A percentile compares a stretch with the other conserved stretches of the same genome.
These are phyloP conservation scores for Chaetomium tenue DNA, from an alignment of 495 filamentous ascomycete genomes.

Conservation along the genomic window DNA sequence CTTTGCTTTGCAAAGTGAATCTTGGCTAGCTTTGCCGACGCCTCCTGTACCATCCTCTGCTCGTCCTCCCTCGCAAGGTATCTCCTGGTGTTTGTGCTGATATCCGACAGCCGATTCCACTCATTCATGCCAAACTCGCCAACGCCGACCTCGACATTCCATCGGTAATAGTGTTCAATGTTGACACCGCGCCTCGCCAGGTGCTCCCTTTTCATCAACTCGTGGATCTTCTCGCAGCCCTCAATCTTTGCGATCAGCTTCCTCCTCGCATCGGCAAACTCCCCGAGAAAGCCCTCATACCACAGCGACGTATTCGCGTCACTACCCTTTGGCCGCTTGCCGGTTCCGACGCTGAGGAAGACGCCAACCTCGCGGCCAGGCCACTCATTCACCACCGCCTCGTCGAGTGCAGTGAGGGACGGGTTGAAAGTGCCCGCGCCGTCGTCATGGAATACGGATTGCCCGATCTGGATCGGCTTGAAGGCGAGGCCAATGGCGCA, in stretches of 20 bases:
- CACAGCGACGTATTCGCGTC: slow-evolving; percentile 68
- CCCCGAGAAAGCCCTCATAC: slow-evolving; percentile 92
- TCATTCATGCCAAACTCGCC: slow-evolving; percentile 99
- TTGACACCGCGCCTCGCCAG: slow-evolving; percentile 75
- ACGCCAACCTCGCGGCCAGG: slow-evolving; percentile 86
- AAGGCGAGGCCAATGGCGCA: slow-evolving; percentile 88
- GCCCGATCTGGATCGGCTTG: slow-evolving; percentile 91
- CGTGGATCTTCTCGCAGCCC: slow-evolving; percentile 88
- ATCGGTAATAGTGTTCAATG: slow-evolving; percentile 90
- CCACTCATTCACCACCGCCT: slow-evolving; percentile 90
- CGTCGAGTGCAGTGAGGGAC: slow-evolving; percentile 77
- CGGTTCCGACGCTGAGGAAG: slow-evolving; percentile 88
- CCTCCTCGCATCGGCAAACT: slow-evolving; percentile 84
- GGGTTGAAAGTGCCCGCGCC: slow-evolving; percentile 91
- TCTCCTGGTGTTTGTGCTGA: slow-evolving; percentile 82
- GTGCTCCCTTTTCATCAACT: slow-evolving; percentile 72
- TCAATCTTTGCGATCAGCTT: slow-evolving; percentile 87
- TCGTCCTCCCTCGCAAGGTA: slow-evolving; percentile 76
- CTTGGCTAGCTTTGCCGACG: slow-evolving; percentile 78
- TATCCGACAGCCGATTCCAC: slow-evolving; percentile 89
- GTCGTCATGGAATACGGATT: slow-evolving; percentile 91
- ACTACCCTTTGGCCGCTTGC: slow-evolving; percentile 74
- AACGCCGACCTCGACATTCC: slow-evolving; percentile 95
- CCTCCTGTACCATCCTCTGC: slow-evolving; percentile 68
- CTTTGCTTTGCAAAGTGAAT: slow-evolving; percentile 65